Percentiles rank a stretch among this genome's conserved stretches.
Evolutionary conservation across 139 green algal species (phyloP).

Genomic region (Coelastrella sp.): DNA sequence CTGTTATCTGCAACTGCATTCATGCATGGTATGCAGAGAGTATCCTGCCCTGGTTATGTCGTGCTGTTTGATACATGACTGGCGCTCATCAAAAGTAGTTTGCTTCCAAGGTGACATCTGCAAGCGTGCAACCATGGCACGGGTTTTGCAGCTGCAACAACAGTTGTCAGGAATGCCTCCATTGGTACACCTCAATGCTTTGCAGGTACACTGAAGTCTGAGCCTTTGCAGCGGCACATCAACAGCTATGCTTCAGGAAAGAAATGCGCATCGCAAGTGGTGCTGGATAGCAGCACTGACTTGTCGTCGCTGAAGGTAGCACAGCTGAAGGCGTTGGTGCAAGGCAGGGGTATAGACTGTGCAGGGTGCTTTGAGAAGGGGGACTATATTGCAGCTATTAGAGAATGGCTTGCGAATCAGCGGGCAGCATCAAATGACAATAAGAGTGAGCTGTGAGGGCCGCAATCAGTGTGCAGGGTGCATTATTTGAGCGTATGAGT

Average conservation of each 20-base stretch:
- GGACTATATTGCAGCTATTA: conserved; percentile 73
- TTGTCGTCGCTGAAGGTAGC: conserved; percentile 66
- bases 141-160: too few species aligned
- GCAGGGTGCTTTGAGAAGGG: conserved; percentile 80
- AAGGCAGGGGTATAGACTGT: conserved; percentile 66
- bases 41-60: too few species aligned
- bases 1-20: neutral
- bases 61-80: too few species aligned
- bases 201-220: conserved; percentile 72
- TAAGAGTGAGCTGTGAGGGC: conserved; percentile 33
- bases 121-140: too few species aligned
- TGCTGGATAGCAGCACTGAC: conserved; percentile 71
- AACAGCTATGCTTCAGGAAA: conserved; percentile 72
- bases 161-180: too few species aligned
- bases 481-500: neutral
- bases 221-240: conserved; percentile 67
- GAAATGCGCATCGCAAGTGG: conserved; percentile 65
- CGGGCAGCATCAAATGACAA: neutral
- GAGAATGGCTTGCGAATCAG: conserved; percentile 32
- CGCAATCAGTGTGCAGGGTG: neutral
- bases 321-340: conserved; percentile 82
- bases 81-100: too few species aligned
- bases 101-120: too few species aligned
- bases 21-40: too few species aligned
- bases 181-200: too few species aligned